Evolutionary conservation across 1,139 yeast species (phyloP).

Genomic region (Casaregolazyma suthepensis): DNA sequence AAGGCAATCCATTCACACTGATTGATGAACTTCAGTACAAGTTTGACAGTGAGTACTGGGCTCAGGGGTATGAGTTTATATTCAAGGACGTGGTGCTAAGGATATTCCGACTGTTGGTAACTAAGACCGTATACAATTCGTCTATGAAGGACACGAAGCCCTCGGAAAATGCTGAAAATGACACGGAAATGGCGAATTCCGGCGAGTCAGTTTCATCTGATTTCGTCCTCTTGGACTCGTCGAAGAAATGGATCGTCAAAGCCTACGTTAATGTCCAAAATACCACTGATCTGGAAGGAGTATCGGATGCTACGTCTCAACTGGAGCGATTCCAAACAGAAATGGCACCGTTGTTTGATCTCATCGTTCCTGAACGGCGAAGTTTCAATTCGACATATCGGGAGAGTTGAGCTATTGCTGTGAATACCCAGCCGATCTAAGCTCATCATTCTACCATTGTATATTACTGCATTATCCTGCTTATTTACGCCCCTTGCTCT

Average conservation of each 20-base stretch:
- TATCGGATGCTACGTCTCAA: constrained; percentile 59
- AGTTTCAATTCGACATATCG: constrained; percentile 68
- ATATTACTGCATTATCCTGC: constrained; percentile 9
- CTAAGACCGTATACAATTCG: background rate
- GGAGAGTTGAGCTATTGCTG: constrained; percentile 7
- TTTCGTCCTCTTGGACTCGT: constrained; percentile 42
- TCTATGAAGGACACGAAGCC: background rate
- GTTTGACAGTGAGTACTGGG: constrained; percentile 58
- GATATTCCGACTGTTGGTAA: constrained; percentile 41
- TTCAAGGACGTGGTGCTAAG: constrained; percentile 60
- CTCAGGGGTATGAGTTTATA: constrained; percentile 59
- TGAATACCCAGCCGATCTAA: too few relatives aligned
- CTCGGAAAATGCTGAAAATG: background rate
- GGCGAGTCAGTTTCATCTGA: constrained; percentile 25
- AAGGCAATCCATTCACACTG: constrained; percentile 36
- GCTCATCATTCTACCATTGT: too few relatives aligned
- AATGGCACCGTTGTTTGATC: constrained; percentile 57
- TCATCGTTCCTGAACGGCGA: constrained; percentile 71
- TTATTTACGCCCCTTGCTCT: constrained; percentile 18
- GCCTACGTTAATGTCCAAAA: constrained; percentile 64
- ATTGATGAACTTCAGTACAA: constrained; percentile 68
- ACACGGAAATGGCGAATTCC: background rate
- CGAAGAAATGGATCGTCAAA: constrained; percentile 56
- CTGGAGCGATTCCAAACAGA: constrained; percentile 57
- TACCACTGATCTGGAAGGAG: constrained; percentile 69